These are phyloP conservation scores for Pilatotrama ljubarskyi DNA, from an alignment of 768 basidiomycete species.

Conservation along the genomic window DNA sequence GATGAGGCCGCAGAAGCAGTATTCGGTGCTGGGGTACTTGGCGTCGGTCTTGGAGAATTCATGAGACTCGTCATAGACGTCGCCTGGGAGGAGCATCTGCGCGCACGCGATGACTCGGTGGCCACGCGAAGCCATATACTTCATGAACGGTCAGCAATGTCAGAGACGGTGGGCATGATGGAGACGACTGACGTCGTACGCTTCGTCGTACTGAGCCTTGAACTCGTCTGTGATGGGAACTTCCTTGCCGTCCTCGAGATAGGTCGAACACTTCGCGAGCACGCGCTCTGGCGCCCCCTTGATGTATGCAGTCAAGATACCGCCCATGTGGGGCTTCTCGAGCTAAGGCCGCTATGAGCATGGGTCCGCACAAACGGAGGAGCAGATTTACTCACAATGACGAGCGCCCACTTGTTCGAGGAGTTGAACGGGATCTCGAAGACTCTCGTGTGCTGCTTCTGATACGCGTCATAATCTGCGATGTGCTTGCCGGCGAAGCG, in stretches of 20 bases:
- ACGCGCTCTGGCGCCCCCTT: slow-evolving; percentile 75
- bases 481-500: slow-evolving; percentile 64
- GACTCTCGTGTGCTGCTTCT: slow-evolving; percentile 54
- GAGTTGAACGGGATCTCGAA: slow-evolving; percentile 78
- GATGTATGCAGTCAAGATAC: slow-evolving; percentile 54
- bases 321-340: slow-evolving; percentile 52
- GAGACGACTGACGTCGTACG: slow-evolving; percentile 51
- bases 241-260: slow-evolving; percentile 51
- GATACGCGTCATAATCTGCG: slow-evolving; percentile 53
- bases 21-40: slow-evolving; percentile 54
- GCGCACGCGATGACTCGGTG: slow-evolving; percentile 77
- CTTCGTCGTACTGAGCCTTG: slow-evolving; percentile 52
- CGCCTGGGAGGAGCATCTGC: slow-evolving; percentile 52
- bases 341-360: too few relatives aligned
- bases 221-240: slow-evolving; percentile 59
- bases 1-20: slow-evolving; percentile 65
- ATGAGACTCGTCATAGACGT: slow-evolving; percentile 46
- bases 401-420: slow-evolving; percentile 72
- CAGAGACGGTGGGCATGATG: neutral
- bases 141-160: neutral
- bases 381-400: slow-evolving; percentile 64
- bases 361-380: too few relatives aligned
- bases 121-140: slow-evolving; percentile 80
- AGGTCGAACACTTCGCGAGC: slow-evolving; percentile 61
- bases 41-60: slow-evolving; percentile 56